Evolutionary conservation across 2,329 filamentous ascomycete genomes (phyloP), one percentile per base, ranked within the genome.

Genomic region (Dactylellina parvicollis): DNA sequence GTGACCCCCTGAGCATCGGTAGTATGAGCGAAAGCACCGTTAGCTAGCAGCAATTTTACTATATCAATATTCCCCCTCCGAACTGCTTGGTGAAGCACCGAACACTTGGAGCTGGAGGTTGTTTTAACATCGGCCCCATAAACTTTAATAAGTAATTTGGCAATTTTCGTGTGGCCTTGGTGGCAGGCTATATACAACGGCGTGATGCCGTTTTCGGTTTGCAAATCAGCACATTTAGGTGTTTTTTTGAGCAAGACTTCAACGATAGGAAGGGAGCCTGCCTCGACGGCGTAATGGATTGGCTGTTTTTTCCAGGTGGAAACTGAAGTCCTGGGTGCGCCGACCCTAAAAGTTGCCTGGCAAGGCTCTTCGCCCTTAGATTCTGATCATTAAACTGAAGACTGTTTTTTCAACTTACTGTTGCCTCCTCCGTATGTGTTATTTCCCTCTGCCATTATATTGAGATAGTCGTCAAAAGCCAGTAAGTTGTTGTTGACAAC

Each of bases 101-200:
- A 38, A 20, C 47, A 26, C 10, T 22, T 3, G 8, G 44, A 40
- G n/a, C 22, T 36, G 7, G 8, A 16, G 1, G 20, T 38, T 38
- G 36, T 8, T 22, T 55, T 65, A 16, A 65, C 60, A 18, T 64
- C 59, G 32, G 42, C 46, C 10, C 18, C 36, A 14, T 20, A 28
- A 5, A 16, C 32, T 32, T 34, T 22, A 30, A 46, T 38, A 3
- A 61, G 18, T n/a, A 61, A 2, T 14, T 52, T 50, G 26, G 57
- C 57, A 10, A 61, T 50, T 26, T 61, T 52, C 1, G 57, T 61
- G 20, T 52, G 32, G 2, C 57, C 57, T 50, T 38, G 16, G n/a
- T 50, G 42, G 1, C 30, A n/a, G 12, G 57, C 57, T 18, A 50
- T 50, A 26, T 30, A 61, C n/a, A 61, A 22, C 16, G 57, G 57